Evolutionary conservation across 2,329 filamentous ascomycete genomes (phyloP).

Genomic region (Hortaea werneckii): DNA sequence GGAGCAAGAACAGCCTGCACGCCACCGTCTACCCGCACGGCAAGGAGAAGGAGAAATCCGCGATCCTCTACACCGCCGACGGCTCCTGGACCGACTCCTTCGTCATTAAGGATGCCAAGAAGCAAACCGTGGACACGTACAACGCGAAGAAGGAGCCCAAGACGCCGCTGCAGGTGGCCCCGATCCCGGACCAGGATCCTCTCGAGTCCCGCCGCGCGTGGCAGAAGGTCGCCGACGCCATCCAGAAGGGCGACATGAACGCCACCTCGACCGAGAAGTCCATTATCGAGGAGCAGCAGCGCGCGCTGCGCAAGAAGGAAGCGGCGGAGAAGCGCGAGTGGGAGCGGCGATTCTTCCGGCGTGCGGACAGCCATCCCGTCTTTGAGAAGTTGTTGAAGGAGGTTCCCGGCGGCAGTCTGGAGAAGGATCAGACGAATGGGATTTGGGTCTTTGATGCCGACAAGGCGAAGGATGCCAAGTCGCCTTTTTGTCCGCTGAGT

Average conservation of each 20-base stretch:
- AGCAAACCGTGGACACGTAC: conserved; percentile 34
- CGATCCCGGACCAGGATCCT: conserved; percentile 70
- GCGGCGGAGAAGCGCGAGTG: conserved; percentile 64
- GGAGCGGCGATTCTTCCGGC: conserved; percentile 73
- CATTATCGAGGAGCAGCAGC: conserved; percentile 83
- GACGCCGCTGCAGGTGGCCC: conserved; percentile 60
- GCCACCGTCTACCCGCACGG: conserved; percentile 62
- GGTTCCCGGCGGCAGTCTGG: conserved; percentile 35
- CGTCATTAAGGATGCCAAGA: conserved; percentile 59
- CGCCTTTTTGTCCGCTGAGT: too few species aligned
- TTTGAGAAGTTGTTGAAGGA: conserved; percentile 40
- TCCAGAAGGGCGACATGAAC: conserved; percentile 76
- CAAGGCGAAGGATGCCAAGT: conserved; percentile 29
- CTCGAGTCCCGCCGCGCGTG: conserved; percentile 83
- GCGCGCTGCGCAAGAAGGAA: conserved; percentile 64
- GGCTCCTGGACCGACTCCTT: conserved; percentile 88
- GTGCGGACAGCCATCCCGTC: conserved; percentile 28
- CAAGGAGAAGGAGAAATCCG: conserved; percentile 50
- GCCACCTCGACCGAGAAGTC: conserved; percentile 66
- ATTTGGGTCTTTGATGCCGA: conserved; percentile 58
- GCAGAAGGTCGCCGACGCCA: conserved; percentile 72
- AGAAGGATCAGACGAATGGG: conserved; percentile 57
- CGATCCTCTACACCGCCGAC: conserved; percentile 67
- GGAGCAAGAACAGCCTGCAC: conserved; percentile 86
- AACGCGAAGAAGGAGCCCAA: conserved; percentile 39